Conservation (phyloP, 2,329 filamentous ascomycete species). For the Colletotrichum tofieldiae region DNA sequence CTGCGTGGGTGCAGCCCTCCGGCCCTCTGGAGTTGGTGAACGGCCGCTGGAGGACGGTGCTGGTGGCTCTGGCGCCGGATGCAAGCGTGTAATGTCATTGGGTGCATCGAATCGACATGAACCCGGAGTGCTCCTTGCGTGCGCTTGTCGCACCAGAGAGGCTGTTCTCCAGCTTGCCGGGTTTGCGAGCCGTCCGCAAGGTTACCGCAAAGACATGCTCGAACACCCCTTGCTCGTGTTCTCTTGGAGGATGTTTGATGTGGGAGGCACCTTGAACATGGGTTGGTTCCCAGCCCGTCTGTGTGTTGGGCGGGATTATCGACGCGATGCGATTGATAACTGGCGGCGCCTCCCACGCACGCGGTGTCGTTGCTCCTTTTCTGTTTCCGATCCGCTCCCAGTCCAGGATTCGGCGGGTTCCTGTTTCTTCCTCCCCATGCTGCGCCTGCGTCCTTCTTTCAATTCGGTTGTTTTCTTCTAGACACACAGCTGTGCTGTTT, state of each 20-base stretch:
- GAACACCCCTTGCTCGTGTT: slow-evolving; percentile 16
- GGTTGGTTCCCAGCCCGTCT: slow-evolving; percentile 4
- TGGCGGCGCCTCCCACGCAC: not conserved
- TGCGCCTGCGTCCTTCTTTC: slow-evolving; percentile 28
- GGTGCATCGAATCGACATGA: not conserved
- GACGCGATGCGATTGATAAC: slow-evolving; percentile 31
- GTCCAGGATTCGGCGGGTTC: slow-evolving; percentile 20
- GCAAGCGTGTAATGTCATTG: slow-evolving; percentile 9
- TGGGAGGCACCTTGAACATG: slow-evolving; percentile 21
- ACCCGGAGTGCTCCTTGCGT: slow-evolving; percentile 3
- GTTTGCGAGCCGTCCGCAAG: not conserved
- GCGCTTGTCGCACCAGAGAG: slow-evolving; percentile 27
- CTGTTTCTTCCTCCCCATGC: slow-evolving; percentile 6
- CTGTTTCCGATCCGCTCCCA: not conserved
- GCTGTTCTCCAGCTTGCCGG: not conserved
- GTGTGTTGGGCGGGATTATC: slow-evolving; percentile 3
- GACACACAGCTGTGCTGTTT: slow-evolving; percentile 36
- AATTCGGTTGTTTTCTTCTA: not conserved
- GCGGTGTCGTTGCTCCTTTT: not conserved
- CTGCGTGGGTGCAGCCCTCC: not conserved
- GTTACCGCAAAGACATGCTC: not conserved
- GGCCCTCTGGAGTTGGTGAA: not conserved
- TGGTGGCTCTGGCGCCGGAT: not conserved
- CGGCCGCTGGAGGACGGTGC: not conserved
- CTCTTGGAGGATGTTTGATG: slow-evolving; percentile 35